Evolutionary conservation across 73 alveolate genomes (phyloP).

Genomic region (Paramecium tetraurelia): DNA sequence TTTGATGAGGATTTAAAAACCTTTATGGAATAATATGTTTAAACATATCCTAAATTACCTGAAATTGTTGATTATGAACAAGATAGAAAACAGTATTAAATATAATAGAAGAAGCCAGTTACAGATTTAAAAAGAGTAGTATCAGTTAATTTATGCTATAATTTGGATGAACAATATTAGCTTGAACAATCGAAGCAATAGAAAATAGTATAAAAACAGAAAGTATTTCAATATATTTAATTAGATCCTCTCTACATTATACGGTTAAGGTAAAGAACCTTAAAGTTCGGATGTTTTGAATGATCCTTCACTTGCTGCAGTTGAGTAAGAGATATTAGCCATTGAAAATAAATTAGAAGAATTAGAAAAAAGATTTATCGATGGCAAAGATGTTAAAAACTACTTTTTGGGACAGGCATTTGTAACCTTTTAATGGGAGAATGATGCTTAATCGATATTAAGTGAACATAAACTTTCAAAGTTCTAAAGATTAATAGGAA

Average conservation of each 20-base stretch:
- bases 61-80: slow-evolving; percentile 17
- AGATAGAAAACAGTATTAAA: slow-evolving; percentile 14
- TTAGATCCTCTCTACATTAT: neutral
- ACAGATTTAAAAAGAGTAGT: neutral
- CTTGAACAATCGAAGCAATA: neutral
- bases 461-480: neutral
- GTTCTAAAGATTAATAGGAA: neutral
- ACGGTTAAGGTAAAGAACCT: slow-evolving; percentile 2
- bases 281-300: neutral
- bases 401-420: slow-evolving; percentile 61
- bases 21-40: neutral
- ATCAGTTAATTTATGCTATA: neutral
- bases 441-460: slow-evolving; percentile 23
- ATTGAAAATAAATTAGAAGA: slow-evolving; percentile 30
- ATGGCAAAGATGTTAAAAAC: slow-evolving; percentile 15
- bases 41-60: neutral
- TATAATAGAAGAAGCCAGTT: neutral
- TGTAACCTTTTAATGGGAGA: slow-evolving; percentile 49
- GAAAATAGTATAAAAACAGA: neutral
- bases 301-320: neutral
- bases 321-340: neutral
- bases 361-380: neutral
- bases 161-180: neutral
- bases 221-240: neutral
- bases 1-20: slow-evolving; percentile 23